phyloP scores from a whole-genome alignment of 352 stramenopile genomes.

The Thraustotheca clavata region DNA sequence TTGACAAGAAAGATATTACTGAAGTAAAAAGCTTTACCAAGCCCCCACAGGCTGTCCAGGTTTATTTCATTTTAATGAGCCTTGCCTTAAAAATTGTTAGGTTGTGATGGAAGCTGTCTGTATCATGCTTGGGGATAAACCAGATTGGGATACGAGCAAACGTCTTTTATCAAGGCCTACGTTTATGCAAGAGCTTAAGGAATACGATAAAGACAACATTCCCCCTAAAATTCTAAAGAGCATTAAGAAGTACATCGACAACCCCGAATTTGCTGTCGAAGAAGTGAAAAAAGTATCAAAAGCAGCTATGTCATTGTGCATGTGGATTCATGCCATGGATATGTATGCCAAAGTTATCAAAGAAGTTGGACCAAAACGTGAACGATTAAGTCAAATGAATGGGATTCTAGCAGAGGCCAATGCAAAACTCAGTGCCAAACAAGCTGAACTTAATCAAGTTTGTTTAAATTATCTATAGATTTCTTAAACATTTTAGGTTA shows the following conservation, averaged over 20 bases:
- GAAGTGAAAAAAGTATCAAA: slow-evolving; percentile 76
- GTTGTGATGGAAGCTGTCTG: slow-evolving; percentile 84
- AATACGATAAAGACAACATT: slow-evolving; percentile 83
- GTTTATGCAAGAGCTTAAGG: slow-evolving; percentile 77
- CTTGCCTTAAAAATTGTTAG: neutral
- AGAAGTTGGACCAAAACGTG: slow-evolving; percentile 67
- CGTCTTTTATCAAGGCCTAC: slow-evolving; percentile 54
- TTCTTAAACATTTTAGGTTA: slow-evolving; percentile 8
- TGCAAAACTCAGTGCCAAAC: slow-evolving; percentile 51
- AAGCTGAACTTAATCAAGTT: slow-evolving; percentile 46
- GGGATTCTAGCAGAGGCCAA: slow-evolving; percentile 61
- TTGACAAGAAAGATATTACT: slow-evolving; percentile 83
- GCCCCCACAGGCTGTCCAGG: slow-evolving; percentile 66
- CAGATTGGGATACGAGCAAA: slow-evolving; percentile 81
- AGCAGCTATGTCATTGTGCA: slow-evolving; percentile 77
- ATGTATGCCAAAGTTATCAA: slow-evolving; percentile 68
- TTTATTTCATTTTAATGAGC: neutral
- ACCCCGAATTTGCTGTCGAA: slow-evolving; percentile 70
- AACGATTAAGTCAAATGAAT: slow-evolving; percentile 67
- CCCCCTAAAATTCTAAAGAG: slow-evolving; percentile 44
- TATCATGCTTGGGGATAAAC: slow-evolving; percentile 78
- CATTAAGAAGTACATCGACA: slow-evolving; percentile 77
- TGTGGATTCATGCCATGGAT: slow-evolving; percentile 82
- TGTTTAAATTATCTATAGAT: neutral
- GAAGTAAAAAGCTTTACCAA: slow-evolving; percentile 84